Evolutionary conservation across 1,139 yeast genomes (phyloP).

Genomic region (Arxiozyma slooffiae): DNA sequence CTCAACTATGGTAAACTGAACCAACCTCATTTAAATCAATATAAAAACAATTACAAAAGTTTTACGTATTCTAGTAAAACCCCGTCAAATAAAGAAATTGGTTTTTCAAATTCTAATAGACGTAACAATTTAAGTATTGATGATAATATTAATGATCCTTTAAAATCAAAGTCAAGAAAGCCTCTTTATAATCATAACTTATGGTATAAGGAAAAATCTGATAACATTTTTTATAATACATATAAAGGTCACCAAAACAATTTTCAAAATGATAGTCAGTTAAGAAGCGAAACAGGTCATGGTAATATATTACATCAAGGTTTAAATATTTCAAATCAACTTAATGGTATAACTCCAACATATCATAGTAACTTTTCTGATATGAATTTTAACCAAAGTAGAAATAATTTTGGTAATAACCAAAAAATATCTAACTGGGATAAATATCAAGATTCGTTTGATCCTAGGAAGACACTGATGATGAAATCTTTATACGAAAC

Average conservation of each 20-base stretch:
- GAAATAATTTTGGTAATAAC: not conserved
- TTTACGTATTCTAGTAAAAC: slow-evolving; percentile 1
- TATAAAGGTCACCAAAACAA: no score
- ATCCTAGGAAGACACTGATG: not conserved
- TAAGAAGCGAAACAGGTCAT: not conserved
- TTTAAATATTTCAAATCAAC: not conserved
- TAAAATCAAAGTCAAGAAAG: not conserved
- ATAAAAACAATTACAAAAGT: not conserved
- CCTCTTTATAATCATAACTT: not conserved
- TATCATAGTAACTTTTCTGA: not conserved
- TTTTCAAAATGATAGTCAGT: not conserved
- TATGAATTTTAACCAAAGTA: not conserved
- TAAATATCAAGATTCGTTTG: not conserved
- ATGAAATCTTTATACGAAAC: not conserved
- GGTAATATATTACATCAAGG: not conserved
- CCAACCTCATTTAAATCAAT: not conserved
- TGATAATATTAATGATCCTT: slow-evolving; percentile 4
- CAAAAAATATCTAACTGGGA: not conserved
- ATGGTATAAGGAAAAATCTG: not conserved
- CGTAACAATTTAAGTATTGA: slow-evolving; percentile 5
- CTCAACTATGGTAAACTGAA: not conserved
- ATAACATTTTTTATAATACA: no score
- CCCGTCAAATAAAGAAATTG: not conserved
- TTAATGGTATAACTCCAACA: not conserved
- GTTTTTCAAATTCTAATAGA: slow-evolving; percentile 1